Percentiles rank a stretch among this genome's conserved stretches.
phyloP scores from a whole-genome alignment of 441 rosid genomes.

The Breynia disticha region DNA sequence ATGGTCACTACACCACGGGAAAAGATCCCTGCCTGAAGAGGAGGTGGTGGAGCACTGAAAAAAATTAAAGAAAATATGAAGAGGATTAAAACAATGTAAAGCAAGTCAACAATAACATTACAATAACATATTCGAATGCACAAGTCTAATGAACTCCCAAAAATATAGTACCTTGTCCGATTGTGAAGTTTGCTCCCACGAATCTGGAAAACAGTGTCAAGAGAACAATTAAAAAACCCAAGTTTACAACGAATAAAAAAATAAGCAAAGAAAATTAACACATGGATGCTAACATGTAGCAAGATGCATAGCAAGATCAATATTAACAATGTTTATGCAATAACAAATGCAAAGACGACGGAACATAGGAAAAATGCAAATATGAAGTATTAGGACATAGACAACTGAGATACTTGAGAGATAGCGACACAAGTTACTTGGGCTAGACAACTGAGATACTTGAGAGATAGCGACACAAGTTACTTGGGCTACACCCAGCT shows the following conservation, averaged over 20 bases:
- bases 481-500: too few species aligned
- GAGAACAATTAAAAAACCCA: neutral
- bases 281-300: neutral
- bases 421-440: too few species aligned
- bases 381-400: too few species aligned
- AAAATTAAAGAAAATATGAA: neutral
- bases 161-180: constrained; percentile 61
- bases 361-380: too few species aligned
- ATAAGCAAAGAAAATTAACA: neutral
- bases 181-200: constrained; percentile 96
- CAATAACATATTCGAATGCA: neutral
- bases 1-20: constrained; percentile 97
- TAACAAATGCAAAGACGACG: too few species aligned
- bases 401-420: too few species aligned
- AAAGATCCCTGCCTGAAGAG: constrained; percentile 95
- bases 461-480: too few species aligned
- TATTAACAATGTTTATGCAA: too few species aligned
- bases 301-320: too few species aligned
- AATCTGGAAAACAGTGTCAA: constrained; percentile 39
- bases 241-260: neutral
- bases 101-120: neutral
- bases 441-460: too few species aligned
- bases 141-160: neutral
- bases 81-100: neutral
- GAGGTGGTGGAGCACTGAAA: constrained; percentile 97